phyloP scores from a whole-genome alignment of 306 rosid genomes.

The Astragalus glycyphyllos region DNA sequence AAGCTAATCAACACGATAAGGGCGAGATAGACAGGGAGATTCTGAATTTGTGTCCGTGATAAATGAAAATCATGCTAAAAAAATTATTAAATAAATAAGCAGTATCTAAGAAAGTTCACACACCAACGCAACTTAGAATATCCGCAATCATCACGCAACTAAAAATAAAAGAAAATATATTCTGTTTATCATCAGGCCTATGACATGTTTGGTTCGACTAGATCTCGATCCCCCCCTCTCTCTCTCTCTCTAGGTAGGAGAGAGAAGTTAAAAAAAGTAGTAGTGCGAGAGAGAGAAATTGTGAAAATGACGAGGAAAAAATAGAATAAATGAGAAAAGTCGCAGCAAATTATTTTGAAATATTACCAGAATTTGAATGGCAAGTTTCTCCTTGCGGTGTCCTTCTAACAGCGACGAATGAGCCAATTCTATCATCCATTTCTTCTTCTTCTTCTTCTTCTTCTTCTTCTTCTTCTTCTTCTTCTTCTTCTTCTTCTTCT shows the following conservation, averaged over 20 bases:
- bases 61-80: neutral
- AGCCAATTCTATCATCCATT: conserved; percentile 91
- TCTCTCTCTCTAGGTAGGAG: neutral
- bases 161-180: neutral
- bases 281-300: conserved; percentile 7
- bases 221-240: conserved; percentile 20
- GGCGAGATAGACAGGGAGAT: neutral
- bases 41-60: neutral
- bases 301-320: conserved; percentile 26
- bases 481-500: neutral
- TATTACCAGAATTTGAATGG: conserved; percentile 78
- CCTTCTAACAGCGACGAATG: conserved; percentile 93
- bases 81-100: no score
- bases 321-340: conserved; percentile 1
- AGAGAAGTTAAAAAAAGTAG: conserved; percentile 10
- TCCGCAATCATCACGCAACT: conserved; percentile 60
- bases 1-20: neutral
- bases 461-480: neutral
- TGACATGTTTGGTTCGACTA: conserved; percentile 42
- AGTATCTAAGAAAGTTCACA: conserved; percentile 26
- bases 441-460: conserved; percentile 27
- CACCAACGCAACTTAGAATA: conserved; percentile 70
- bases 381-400: conserved; percentile 84
- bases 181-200: neutral
- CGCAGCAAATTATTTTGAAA: neutral